Conservation (phyloP, 1,139 yeast genomes). For the Waltiozyma sp. region DNA sequence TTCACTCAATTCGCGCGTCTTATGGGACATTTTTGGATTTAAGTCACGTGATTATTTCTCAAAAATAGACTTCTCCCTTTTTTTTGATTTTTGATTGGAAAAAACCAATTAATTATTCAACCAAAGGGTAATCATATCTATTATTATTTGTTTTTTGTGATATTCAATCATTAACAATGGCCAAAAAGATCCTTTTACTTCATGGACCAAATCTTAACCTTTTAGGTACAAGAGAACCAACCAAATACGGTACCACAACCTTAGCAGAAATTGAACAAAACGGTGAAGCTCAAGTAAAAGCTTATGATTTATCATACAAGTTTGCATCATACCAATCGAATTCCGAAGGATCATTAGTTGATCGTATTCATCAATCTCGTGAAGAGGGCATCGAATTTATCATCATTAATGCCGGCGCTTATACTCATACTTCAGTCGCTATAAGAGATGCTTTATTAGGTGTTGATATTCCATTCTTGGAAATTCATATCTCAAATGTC, state of each 20-base stretch:
- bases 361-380: constrained; percentile 35
- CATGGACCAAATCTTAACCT: constrained; percentile 40
- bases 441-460: constrained; percentile 38
- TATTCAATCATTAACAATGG: too few relatives aligned
- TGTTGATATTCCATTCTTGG: constrained; percentile 37
- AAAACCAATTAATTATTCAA: too few relatives aligned
- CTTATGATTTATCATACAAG: constrained; percentile 18
- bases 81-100: too few relatives aligned
- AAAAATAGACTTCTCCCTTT: too few relatives aligned
- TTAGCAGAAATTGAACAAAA: constrained; percentile 31
- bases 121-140: too few relatives aligned
- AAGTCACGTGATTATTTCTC: too few relatives aligned
- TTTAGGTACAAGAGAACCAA: constrained; percentile 39
- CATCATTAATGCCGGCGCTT: constrained; percentile 41
- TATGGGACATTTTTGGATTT: too few relatives aligned
- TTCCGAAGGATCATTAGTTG: constrained; percentile 37
- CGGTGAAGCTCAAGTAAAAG: constrained; percentile 27
- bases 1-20: too few relatives aligned
- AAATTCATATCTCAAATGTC: constrained; percentile 38
- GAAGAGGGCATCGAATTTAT: constrained; percentile 23
- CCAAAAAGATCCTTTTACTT: constrained; percentile 28
- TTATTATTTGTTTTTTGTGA: too few relatives aligned
- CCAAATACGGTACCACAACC: constrained; percentile 37
- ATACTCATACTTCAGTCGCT: constrained; percentile 40
- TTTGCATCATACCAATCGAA: constrained; percentile 27